A percentile compares a stretch with the other conserved stretches of the same genome.
Evolutionary conservation across 176 grass and related monocot genomes (phyloP).

Genomic region (Hsuehochloa calcarea): DNA sequence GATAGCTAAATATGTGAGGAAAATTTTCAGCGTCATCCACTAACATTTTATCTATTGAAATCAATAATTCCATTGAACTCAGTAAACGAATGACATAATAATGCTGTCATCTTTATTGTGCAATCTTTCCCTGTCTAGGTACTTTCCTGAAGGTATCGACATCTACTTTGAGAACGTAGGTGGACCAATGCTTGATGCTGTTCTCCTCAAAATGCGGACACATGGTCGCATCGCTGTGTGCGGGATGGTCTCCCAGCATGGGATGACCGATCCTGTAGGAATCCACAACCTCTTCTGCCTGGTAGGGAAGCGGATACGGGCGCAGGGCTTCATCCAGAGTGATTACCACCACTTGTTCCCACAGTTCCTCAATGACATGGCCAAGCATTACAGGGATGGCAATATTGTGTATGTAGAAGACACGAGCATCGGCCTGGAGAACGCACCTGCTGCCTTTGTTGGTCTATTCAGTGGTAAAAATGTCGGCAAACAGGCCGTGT

Average conservation of each 20-base stretch:
- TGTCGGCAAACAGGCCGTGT: slow-evolving; percentile 71
- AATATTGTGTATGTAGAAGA: slow-evolving; percentile 76
- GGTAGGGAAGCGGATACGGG: slow-evolving; percentile 41
- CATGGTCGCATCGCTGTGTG: slow-evolving; percentile 59
- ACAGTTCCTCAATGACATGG: slow-evolving; percentile 51
- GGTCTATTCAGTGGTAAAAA: slow-evolving; percentile 84
- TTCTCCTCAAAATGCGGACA: slow-evolving; percentile 55
- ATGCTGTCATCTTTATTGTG: not conserved
- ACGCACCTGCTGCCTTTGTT: slow-evolving; percentile 53
- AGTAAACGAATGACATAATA: not conserved
- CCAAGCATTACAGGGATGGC: slow-evolving; percentile 53
- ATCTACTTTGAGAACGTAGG: slow-evolving; percentile 77
- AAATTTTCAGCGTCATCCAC: not conserved
- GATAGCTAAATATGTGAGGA: not conserved
- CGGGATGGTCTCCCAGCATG: slow-evolving; percentile 62
- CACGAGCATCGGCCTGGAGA: slow-evolving; percentile 65
- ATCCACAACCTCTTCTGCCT: slow-evolving; percentile 55
- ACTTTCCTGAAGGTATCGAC: slow-evolving; percentile 69
- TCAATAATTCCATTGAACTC: not conserved
- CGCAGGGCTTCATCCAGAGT: slow-evolving; percentile 74
- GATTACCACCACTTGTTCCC: slow-evolving; percentile 62
- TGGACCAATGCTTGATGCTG: slow-evolving; percentile 58
- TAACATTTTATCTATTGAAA: not conserved
- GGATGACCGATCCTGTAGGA: slow-evolving; percentile 35
- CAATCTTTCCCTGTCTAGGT: slow-evolving; percentile 29